phyloP scores from a whole-genome alignment of 768 basidiomycete genomes.

The Amanita muscaria region DNA sequence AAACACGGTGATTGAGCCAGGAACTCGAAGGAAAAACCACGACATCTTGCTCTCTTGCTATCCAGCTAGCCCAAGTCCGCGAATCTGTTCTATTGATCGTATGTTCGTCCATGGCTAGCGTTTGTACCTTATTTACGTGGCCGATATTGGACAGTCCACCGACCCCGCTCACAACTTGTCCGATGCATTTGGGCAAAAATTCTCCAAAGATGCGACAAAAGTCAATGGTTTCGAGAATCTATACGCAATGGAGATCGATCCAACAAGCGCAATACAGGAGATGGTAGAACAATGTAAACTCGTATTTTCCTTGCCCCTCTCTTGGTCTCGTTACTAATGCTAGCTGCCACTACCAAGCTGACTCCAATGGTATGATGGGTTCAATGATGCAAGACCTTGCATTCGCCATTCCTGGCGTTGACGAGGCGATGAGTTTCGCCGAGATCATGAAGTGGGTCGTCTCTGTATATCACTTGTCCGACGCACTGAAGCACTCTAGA shows the following conservation, averaged over 20 bases:
- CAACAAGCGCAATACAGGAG: conserved; percentile 94
- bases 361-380: conserved; percentile 92
- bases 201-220: conserved; percentile 96
- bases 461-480: background rate
- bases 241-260: conserved; percentile 99
- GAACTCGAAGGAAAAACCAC: conserved; percentile 81
- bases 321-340: conserved; percentile 6
- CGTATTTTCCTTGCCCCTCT: conserved; percentile 3
- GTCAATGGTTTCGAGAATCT: conserved; percentile 97
- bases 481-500: conserved; percentile 31
- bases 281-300: conserved; percentile 93
- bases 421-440: conserved; percentile 99
- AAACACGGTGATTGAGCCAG: background rate
- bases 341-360: conserved; percentile 38
- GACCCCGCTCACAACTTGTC: conserved; percentile 99
- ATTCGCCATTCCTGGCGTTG: conserved; percentile 97
- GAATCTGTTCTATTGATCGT: conserved; percentile 97
- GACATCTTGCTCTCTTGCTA: conserved; percentile 95
- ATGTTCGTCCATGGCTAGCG: conserved; percentile 22
- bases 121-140: background rate
- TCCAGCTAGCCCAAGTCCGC: conserved; percentile 82
- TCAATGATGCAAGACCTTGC: conserved; percentile 99
- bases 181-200: conserved; percentile 98
- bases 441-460: conserved; percentile 95
- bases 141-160: conserved; percentile 58